Conservation (phyloP, 2,329 filamentous ascomycete genomes). For the Aspergillus jensenii region DNA sequence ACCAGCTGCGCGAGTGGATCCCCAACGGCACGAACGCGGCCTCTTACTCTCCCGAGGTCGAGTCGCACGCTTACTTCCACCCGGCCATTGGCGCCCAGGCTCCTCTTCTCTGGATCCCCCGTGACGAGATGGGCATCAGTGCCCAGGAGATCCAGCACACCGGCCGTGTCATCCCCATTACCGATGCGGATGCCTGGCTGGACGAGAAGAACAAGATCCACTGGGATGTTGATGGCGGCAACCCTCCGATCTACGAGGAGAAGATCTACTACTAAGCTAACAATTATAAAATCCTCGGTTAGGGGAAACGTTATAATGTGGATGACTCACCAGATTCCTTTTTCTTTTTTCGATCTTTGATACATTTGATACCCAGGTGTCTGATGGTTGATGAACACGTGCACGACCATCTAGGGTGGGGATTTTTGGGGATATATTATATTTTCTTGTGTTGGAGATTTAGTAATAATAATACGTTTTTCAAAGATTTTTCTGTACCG, state of each 20-base stretch:
- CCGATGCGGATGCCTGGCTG: slow-evolving; percentile 71
- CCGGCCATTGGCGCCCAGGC: slow-evolving; percentile 63
- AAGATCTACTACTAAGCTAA: slow-evolving; percentile 53
- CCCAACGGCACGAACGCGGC: slow-evolving; percentile 58
- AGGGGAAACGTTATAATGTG: not conserved
- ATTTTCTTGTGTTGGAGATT: not conserved
- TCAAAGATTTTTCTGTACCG: too few species aligned
- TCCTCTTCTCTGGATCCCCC: slow-evolving; percentile 81
- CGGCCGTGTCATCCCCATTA: slow-evolving; percentile 70
- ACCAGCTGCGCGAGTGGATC: slow-evolving; percentile 67
- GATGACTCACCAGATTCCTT: not conserved
- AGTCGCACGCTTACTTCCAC: slow-evolving; percentile 71
- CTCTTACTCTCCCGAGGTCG: slow-evolving; percentile 61
- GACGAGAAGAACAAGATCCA: slow-evolving; percentile 68
- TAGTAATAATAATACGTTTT: not conserved
- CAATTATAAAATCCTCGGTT: not conserved
- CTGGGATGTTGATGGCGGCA: slow-evolving; percentile 57
- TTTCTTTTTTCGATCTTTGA: not conserved
- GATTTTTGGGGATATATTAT: not conserved
- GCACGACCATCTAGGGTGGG: not conserved
- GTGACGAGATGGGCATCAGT: slow-evolving; percentile 71
- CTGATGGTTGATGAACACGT: not conserved
- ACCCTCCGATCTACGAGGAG: slow-evolving; percentile 60
- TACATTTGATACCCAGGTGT: slow-evolving; percentile 7
- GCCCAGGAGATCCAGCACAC: slow-evolving; percentile 75